Base-by-base conservation (phyloP, 208 protist species). In the Herpetomonas samuelpessoai region DNA sequence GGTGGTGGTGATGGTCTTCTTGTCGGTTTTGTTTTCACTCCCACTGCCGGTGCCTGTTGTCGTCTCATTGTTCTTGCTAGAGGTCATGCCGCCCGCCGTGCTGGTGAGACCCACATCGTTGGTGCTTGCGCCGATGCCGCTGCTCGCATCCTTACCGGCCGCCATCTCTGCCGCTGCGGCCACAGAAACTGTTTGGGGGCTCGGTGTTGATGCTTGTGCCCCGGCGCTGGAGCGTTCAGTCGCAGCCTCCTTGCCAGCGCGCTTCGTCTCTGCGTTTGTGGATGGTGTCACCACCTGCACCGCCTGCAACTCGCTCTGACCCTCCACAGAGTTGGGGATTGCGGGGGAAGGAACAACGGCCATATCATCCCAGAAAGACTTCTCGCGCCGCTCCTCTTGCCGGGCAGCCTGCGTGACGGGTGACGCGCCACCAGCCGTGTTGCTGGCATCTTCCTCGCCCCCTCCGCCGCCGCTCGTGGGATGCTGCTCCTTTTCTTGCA, bases 281-380 rank as follows among this genome's bases (percentile, higher is more conserved):
- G 35, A 14, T 6, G 35, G 52, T 14, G 3, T n/a, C 24, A 24
- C 52, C n/a, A 67, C 45, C 24, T 52, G 54, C 38, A 69, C 61
- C 6, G 64, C 27, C 39, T 30, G 25, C 25, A 78, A 21, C 45
- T 68, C 54, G 29, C 71, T 78, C 50, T 50, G 27, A 9, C 58
- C 55, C 50, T 77, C 65, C n/a, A 71, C n/a, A 2, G 71, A 57
- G 60, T 73, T 78, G 2, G 71, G 71, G 19, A 77, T 66, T 7
- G 71, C 71, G 0, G 65, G 47, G 1, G 71, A 69, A 14, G 71
- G 71, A 27, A 78, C 38, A 7, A 69, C 71, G 2, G 60, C 58
- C 51, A 75, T 59, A 35, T 75, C 68, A 0, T 29, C 30, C 68
- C 68, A 69, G 35, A 41, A 41, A 6, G 35, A 18, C 35, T 41